Base-by-base conservation (phyloP, 2,329 filamentous ascomycete genomes). In the Stachybotrys chartarum region DNA sequence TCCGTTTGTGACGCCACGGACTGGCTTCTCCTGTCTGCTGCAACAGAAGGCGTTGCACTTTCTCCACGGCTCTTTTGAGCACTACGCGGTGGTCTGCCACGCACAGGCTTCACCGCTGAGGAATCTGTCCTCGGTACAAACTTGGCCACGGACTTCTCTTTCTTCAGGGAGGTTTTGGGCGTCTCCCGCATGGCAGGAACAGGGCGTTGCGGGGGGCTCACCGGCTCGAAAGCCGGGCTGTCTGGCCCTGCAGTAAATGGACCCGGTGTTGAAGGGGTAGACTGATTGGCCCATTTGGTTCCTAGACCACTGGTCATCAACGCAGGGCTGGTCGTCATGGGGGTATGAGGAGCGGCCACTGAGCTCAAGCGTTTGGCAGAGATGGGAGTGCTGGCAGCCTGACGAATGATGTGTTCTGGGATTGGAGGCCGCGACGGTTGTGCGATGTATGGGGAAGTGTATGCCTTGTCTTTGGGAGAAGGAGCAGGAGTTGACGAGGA, bases 211-310 rank as follows among this genome's bases (percentile, higher is more conserved):
- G 80, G 72, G 3, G 83, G 84, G 58, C 83, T 86, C 5, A 85
- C 71, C 0, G 82, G 82, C 60, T 87, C 84, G 56, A 73, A 78
- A 4, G 76, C 75, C 3, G 84, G 84, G 56, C 80, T 81, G 39
- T 75, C 73, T 16, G 74, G 66, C 50, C 77, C 75, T 17, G 56
- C 61, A 30, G 61, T 57, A 11, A 68, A 59, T 10, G 70, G 72
- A 17, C 69, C 66, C 2, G 84, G 84, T 1, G 84, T 87, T 5
- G 82, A 82, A 5, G 81, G 79, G 1, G 81, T 83, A 7, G 80
- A 77, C 6, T 73, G 75, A 16, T 78, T 72, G 3, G 75, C 80
- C 83, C 84, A 87, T 62, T 79, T 80, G 0, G 84, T 87, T 49
- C 80, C 82, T 56, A 74, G 71, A 0, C 72, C 72, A 49, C 68